Evolutionary conservation across 2,329 filamentous ascomycete genomes (phyloP).

Genomic region (Fusarium domesticum): DNA sequence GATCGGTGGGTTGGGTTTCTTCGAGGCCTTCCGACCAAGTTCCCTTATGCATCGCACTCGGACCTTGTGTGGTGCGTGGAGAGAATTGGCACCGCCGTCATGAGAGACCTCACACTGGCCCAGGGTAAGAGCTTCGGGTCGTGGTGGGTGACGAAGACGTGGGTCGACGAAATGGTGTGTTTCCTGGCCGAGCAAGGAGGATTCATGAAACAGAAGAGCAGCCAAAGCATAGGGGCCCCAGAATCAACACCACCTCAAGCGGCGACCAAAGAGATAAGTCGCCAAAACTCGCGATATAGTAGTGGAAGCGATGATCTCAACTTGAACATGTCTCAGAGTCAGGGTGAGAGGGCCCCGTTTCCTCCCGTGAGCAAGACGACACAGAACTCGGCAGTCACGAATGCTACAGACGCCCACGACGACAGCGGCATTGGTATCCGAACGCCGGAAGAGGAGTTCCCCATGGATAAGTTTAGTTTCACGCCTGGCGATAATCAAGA

Average conservation of each 20-base stretch:
- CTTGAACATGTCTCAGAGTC: conserved; percentile 45
- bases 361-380: conserved; percentile 43
- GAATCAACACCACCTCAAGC: conserved; percentile 33
- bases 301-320: conserved; percentile 46
- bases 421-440: conserved; percentile 74
- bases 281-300: conserved; percentile 40
- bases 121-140: conserved; percentile 80
- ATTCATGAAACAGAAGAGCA: conserved; percentile 65
- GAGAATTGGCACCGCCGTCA: conserved; percentile 69
- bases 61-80: conserved; percentile 76
- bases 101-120: conserved; percentile 76
- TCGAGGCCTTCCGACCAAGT: conserved; percentile 63
- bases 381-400: conserved; percentile 37
- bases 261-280: conserved; percentile 36
- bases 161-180: conserved; percentile 89
- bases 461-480: conserved; percentile 57
- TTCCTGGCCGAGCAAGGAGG: conserved; percentile 89
- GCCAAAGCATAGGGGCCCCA: conserved; percentile 29
- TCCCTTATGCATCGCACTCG: conserved; percentile 69
- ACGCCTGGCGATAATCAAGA: conserved; percentile 36
- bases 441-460: conserved; percentile 63
- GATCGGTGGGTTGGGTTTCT: conserved; percentile 78
- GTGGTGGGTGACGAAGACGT: conserved; percentile 95
- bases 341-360: conserved; percentile 50
- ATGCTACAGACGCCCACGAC: conserved; percentile 55